Conservation (phyloP, 1,139 yeast species). For the Zygoascus sp. region DNA sequence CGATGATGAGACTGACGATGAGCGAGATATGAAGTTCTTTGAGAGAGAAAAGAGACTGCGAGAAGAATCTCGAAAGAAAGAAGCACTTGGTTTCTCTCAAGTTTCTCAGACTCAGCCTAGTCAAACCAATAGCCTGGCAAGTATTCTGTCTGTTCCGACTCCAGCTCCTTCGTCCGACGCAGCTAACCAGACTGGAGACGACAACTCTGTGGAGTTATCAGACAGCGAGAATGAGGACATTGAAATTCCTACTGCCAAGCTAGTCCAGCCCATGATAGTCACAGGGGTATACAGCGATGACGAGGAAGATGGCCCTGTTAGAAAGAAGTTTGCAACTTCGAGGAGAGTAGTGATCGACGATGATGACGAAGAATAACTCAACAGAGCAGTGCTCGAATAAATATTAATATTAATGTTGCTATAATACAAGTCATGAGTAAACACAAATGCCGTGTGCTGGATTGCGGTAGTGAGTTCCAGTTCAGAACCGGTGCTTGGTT, state of each 20-base stretch:
- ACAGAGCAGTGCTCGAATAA: not conserved
- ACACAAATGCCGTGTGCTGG: not conserved
- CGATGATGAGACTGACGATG: slow-evolving; percentile 66
- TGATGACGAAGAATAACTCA: slow-evolving; percentile 16
- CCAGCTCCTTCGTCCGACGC: slow-evolving; percentile 10
- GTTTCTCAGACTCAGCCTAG: too few species aligned
- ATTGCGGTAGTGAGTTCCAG: not conserved
- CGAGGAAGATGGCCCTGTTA: slow-evolving; percentile 12
- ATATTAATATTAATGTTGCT: not conserved
- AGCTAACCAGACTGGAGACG: not conserved
- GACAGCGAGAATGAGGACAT: slow-evolving; percentile 3
- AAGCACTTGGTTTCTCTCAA: not conserved
- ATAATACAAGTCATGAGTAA: not conserved
- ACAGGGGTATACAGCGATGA: not conserved
- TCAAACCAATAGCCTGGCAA: not conserved
- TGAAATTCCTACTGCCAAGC: not conserved
- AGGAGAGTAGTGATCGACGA: slow-evolving; percentile 19
- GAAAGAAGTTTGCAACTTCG: not conserved
- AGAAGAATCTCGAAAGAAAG: slow-evolving; percentile 18
- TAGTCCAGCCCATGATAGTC: not conserved
- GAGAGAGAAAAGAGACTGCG: slow-evolving; percentile 56
- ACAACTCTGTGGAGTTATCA: not conserved
- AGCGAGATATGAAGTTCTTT: slow-evolving; percentile 50
- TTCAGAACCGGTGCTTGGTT: slow-evolving; percentile 27
- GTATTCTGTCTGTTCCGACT: slow-evolving; percentile 3